Evolutionary conservation across 345 rosid species (phyloP), one percentile per base, ranked within the genome.

Genomic region (Bruguiera parviflora): DNA sequence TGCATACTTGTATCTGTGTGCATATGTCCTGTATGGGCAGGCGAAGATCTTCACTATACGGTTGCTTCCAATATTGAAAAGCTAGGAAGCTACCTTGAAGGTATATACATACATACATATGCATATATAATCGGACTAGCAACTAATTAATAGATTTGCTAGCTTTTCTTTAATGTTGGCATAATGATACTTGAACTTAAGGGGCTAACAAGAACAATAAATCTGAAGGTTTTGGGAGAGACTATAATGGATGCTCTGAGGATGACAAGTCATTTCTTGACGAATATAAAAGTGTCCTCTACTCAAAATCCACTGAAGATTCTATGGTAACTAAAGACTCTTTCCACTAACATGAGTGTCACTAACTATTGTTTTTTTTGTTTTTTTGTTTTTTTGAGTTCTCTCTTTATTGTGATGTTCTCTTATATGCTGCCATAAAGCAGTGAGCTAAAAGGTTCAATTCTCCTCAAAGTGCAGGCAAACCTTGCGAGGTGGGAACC

Each of bases 401-500:
- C 27, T 11, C 13, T 21, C 56, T 52, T 20, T 18, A 11, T 52
- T 52, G 11, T 8, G 11, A 52, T 52, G 22, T 52, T 52, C 22
- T 18, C 1, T 2, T 0, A 19, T 52, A 19, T 52, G 6, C 56
- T 52, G 43, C 13, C 11, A 8, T 37, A 2, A 4, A 49, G 11
- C 53, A 59, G 11, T 47, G 59, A 64, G 19, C 37, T 69, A 39
- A 63, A 52, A 20, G 60, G 65, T 27, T 47, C 51, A 22, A 21
- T 64, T 47, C 10, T 33, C 19, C 8, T 20, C 13, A 15, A 66
- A 57, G 35, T 58, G 51, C 74, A 75, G 78, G 79, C 69, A 76
- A 76, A 71, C 66, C 75, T 76, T 21, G 79, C 79, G 5, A 61
- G 25, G 47, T 76, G 79, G 79, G 79, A 76, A 46, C 79, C 79